Conservation (phyloP, 2,329 filamentous ascomycete genomes). For the Orbilia quercus region DNA sequence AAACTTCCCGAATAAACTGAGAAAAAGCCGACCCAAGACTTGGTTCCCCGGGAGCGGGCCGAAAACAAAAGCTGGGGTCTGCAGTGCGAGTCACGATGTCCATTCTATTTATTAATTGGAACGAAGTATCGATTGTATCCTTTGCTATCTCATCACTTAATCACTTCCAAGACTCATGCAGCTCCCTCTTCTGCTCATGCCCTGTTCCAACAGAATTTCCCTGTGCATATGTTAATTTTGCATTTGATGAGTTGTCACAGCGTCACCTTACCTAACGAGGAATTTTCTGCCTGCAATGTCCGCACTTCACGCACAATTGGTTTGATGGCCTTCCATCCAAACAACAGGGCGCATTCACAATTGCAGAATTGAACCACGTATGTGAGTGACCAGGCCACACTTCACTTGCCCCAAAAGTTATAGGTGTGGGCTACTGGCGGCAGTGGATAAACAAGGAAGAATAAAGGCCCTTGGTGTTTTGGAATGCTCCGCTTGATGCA, state of each 20-base stretch:
- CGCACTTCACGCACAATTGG: conserved; percentile 54
- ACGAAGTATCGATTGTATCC: conserved; percentile 28
- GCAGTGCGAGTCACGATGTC: conserved; percentile 41
- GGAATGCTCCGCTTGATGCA: conserved; percentile 54
- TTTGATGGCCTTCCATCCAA: conserved; percentile 45
- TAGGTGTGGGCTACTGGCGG: conserved; percentile 45
- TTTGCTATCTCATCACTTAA: conserved; percentile 39
- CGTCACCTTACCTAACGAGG: conserved; percentile 54
- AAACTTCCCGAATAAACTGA: too few species aligned
- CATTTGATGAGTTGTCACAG: conserved; percentile 56
- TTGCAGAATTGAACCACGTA: conserved; percentile 54
- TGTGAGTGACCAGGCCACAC: conserved; percentile 43
- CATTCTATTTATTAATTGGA: conserved; percentile 37
- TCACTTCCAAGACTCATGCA: conserved; percentile 36
- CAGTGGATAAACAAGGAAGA: conserved; percentile 49
- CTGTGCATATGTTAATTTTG: conserved; percentile 54
- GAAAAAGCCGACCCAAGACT: conserved; percentile 19
- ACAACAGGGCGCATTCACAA: conserved; percentile 30
- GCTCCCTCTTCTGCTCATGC: conserved; percentile 46
- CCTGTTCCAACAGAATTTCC: conserved; percentile 40
- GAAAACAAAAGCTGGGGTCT: conserved; percentile 51
- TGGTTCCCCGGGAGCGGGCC: conserved; percentile 53
- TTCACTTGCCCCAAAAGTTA: conserved; percentile 39
- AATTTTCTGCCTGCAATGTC: conserved; percentile 51
- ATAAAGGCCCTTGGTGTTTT: conserved; percentile 35